Evolutionary conservation across 345 rosid genomes (phyloP), one percentile per base, ranked within the genome.

Genomic region (Camelina neglecta): DNA sequence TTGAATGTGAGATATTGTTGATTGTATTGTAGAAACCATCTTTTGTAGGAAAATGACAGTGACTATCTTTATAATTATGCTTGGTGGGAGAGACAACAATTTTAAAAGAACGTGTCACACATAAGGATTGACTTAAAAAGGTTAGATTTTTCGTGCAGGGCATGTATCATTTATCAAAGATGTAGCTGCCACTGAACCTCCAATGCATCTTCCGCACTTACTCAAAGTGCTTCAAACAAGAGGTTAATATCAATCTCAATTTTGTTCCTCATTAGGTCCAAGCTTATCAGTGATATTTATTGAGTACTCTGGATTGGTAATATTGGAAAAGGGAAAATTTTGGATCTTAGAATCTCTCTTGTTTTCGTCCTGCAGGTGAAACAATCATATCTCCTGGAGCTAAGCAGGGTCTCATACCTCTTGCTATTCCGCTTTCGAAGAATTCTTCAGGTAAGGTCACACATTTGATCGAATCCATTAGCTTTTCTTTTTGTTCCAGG

Each of bases 101-200:
- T 53, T 72, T 48, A 18, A 16, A 7, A 8, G 3, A 38, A 69
- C 66, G 33, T 73, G 47, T 59, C 3, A 48, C 56, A 63, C 55
- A 44, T 44, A 44, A 39, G 42, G 50, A 65, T 50, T 39, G 54
- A 67, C 53, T 58, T 66, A 48, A 29, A 48, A 58, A 1, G 2
- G 20, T 29, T 59, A 20, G 29, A 21, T 35, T 39, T 44, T 57
- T 75, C 42, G 56, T 53, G 84, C 87, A 88, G 93, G 82, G 35
- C 96, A 87, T 74, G 64, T 86, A 50, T 85, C 90, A 42, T 92
- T 92, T 81, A 84, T 90, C 74, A 86, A 88, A 81, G 90, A 88
- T 76, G 79, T 90, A 20, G 96, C 93, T 63, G 90, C 73, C 18
- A 77, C 92, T 50, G 81, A 86, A 73, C 96, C 92, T 79, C 93